Base-by-base conservation (phyloP, 129 eudicot genomes). In the Escallonia herrerae region DNA sequence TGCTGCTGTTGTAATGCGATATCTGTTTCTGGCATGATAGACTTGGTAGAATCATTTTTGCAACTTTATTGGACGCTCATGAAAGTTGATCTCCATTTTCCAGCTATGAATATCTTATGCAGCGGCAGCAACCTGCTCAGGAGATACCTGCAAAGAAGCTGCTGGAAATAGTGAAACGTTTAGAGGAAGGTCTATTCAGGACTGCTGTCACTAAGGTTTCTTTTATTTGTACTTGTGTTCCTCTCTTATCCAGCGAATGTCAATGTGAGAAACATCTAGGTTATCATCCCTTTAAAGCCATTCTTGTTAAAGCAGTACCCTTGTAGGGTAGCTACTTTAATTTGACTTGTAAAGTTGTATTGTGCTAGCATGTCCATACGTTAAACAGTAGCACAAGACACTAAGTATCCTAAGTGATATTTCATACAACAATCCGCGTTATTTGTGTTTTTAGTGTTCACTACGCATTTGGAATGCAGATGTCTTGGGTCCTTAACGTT, bases 151-250 rank as follows among this genome's bases (percentile, higher is more conserved):
- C 49, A 42, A 77, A 52, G 82, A 91, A 68, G 73, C 46, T 88
- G 64, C 2, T 67, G 10, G 96, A 85, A 49, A 47, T 91, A 60
- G 90, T 78, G 56, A 83, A 56, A 64, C 88, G 90, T 40, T 76
- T 91, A 71, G 98, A 91, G 66, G 98, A 91, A 57, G 85, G 87
- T 60, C 74, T 91, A 40, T 86, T 67, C 57, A 91, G 64, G 74
- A 66, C 64, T 60, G 91, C 96, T 73, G 37, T 75, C 40, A 5
- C 95, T 33, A 83, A 73, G 96, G 98, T 91, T 72, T 62, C 41
- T 42, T 55, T 41, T 55, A 12, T 38, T 63, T 54, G 9, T 50
- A 8, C 54, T 10, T 45, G 39, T 66, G 38, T 54, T 5, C n/a
- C 15, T 42, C 53, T 49, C 15, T 55, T 49, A 4, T 40, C 65